Conservation (phyloP, 2,329 filamentous ascomycete species). For the Graphium sp. region DNA sequence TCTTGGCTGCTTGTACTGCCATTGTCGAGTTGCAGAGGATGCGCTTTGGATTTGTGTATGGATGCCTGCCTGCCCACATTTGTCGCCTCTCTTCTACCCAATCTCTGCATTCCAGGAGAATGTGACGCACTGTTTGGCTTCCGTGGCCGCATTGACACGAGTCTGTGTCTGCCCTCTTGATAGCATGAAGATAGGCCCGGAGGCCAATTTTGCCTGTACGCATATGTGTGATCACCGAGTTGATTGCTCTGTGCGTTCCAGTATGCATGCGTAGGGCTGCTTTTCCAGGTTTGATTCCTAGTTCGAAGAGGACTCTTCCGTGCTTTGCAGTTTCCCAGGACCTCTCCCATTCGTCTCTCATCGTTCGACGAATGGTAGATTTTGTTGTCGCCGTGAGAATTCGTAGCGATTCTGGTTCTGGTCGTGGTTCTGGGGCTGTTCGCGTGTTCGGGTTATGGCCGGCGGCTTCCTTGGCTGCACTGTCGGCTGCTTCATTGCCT, state of each 20-base stretch:
- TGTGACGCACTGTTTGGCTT: conserved; percentile 12
- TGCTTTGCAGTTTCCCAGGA: conserved; percentile 5
- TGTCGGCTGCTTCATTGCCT: conserved; percentile 10
- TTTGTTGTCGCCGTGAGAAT: conserved; percentile 7
- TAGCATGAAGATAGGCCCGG: conserved; percentile 11
- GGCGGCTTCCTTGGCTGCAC: conserved; percentile 21
- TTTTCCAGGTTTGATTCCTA: conserved; percentile 5
- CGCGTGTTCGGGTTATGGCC: conserved; percentile 10
- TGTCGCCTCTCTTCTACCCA: conserved; percentile 11
- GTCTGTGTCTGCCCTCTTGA: conserved; percentile 12
- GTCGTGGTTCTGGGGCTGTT: not conserved
- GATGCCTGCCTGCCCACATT: conserved; percentile 9
- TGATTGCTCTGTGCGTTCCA: conserved; percentile 8
- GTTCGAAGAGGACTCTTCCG: conserved; percentile 5
- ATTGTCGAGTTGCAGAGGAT: conserved; percentile 15
- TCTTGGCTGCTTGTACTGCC: conserved; percentile 16
- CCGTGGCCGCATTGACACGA: conserved; percentile 11
- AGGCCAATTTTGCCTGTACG: conserved; percentile 12
- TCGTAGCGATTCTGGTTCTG: conserved; percentile 3
- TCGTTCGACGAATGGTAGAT: conserved; percentile 5
- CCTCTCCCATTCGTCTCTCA: conserved; percentile 5
- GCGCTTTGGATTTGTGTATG: conserved; percentile 11
- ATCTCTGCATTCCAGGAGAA: conserved; percentile 14
- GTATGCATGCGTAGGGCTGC: conserved; percentile 5
- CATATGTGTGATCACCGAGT: conserved; percentile 11